These are phyloP conservation scores for Talaromyces sp. DNA, from an alignment of 2,329 filamentous ascomycete genomes.

Conservation along the genomic window DNA sequence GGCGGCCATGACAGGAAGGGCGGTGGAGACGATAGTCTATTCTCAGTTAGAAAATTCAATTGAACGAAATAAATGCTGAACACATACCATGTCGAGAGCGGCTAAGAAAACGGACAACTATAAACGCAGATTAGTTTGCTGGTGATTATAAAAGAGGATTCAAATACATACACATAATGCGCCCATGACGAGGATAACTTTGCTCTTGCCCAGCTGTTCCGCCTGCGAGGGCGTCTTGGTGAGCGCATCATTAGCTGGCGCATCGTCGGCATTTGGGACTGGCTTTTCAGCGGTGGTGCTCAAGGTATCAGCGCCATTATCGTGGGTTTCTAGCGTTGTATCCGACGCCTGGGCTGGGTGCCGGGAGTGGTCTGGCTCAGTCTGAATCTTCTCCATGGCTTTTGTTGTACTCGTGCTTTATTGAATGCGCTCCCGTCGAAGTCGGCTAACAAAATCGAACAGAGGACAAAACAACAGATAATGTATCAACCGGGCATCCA, in stretches of 20 bases:
- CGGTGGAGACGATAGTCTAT: constrained; percentile 43
- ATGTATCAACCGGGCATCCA: background rate
- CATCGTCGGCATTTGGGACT: background rate
- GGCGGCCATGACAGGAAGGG: constrained; percentile 40
- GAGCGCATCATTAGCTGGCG: constrained; percentile 3
- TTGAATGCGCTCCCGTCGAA: too few species aligned
- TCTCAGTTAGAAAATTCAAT: constrained; percentile 1
- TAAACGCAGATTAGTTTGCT: constrained; percentile 13
- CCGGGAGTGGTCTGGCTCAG: background rate
- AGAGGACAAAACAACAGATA: too few species aligned
- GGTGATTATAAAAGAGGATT: background rate
- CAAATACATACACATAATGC: constrained; percentile 34
- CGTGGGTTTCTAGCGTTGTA: constrained; percentile 2
- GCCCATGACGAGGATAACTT: constrained; percentile 38
- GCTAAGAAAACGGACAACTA: constrained; percentile 56
- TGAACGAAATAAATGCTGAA: background rate
- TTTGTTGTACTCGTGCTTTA: background rate
- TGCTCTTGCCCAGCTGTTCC: constrained; percentile 35
- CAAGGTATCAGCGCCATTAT: background rate
- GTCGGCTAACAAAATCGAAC: too few species aligned
- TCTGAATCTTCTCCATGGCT: background rate
- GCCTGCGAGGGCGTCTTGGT: constrained; percentile 31
- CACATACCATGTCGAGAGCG: constrained; percentile 52
- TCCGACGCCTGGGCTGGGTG: constrained; percentile 5
- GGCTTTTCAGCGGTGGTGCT: background rate